Conservation (phyloP, 495 filamentous ascomycete genomes). For the Penicillium flavigenum region DNA sequence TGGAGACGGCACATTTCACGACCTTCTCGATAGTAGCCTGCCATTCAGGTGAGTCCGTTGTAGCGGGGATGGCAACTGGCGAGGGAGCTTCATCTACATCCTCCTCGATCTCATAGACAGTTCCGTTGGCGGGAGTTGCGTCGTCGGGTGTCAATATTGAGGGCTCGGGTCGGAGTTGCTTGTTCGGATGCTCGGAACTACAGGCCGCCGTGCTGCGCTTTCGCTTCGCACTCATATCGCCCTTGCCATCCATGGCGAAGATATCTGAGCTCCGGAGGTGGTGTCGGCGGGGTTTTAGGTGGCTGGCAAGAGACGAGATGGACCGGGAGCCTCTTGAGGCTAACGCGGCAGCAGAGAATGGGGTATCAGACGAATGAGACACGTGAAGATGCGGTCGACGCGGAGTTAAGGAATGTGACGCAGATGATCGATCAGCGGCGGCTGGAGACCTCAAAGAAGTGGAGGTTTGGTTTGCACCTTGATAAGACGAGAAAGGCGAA, state of each 20-base stretch:
- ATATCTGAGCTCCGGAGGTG: constrained; percentile 1
- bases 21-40: constrained; percentile 93
- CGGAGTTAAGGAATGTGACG: constrained; percentile 14
- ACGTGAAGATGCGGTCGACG: constrained; percentile 9
- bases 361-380: background rate
- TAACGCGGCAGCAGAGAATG: background rate
- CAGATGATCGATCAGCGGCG: constrained; percentile 1
- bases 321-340: background rate
- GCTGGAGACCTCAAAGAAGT: constrained; percentile 3
- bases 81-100: constrained; percentile 43
- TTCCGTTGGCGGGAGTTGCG: constrained; percentile 48
- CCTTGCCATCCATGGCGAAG: constrained; percentile 52
- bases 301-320: background rate
- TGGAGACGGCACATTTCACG: constrained; percentile 89
- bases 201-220: constrained; percentile 56
- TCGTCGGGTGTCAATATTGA: constrained; percentile 44
- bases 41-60: constrained; percentile 91
- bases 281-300: constrained; percentile 2
- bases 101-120: constrained; percentile 49
- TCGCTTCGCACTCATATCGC: constrained; percentile 55
- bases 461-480: background rate
- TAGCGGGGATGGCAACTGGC: constrained; percentile 46
- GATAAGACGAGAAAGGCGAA: background rate
- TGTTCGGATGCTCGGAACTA: constrained; percentile 53
- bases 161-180: constrained; percentile 53